Evolutionary conservation across 768 basidiomycete species (phyloP).

Genomic region (Pholiota microspora): DNA sequence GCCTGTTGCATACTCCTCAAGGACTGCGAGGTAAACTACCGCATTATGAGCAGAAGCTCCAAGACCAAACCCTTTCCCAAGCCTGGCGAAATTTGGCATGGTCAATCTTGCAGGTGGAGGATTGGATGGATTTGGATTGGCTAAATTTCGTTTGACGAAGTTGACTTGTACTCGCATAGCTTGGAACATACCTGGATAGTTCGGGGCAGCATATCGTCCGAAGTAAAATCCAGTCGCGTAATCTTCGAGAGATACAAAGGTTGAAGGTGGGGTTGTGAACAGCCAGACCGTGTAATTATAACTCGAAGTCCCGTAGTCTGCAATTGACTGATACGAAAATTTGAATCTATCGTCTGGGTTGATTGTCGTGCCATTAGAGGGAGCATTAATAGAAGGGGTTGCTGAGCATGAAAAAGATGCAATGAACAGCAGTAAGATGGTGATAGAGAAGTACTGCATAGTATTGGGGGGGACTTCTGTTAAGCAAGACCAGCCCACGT

Average conservation of each 20-base stretch:
- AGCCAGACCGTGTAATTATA: conserved; percentile 40
- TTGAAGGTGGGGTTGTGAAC: conserved; percentile 28
- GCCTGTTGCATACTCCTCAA: not conserved
- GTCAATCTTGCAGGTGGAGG: conserved; percentile 34
- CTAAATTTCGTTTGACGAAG: conserved; percentile 19
- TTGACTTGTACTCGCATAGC: not conserved
- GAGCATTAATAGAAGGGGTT: not conserved
- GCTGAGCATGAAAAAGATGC: not conserved
- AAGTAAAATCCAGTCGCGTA: conserved; percentile 41
- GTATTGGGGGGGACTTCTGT: not conserved
- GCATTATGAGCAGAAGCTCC: not conserved
- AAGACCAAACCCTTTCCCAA: conserved; percentile 23
- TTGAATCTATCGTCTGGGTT: not conserved
- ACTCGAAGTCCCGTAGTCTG: conserved; percentile 42
- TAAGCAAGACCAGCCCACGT: too few species aligned
- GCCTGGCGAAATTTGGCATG: conserved; percentile 45
- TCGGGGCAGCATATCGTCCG: conserved; percentile 40
- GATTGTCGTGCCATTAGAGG: not conserved
- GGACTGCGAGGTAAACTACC: not conserved
- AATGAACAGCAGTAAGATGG: too few species aligned
- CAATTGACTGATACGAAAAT: conserved; percentile 15
- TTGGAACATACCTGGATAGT: conserved; percentile 36
- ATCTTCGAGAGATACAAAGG: conserved; percentile 23
- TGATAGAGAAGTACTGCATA: not conserved
- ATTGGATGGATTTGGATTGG: conserved; percentile 38